Conservation (phyloP, 2,329 filamentous ascomycete species). For the Pseudogymnoascus sp. region DNA sequence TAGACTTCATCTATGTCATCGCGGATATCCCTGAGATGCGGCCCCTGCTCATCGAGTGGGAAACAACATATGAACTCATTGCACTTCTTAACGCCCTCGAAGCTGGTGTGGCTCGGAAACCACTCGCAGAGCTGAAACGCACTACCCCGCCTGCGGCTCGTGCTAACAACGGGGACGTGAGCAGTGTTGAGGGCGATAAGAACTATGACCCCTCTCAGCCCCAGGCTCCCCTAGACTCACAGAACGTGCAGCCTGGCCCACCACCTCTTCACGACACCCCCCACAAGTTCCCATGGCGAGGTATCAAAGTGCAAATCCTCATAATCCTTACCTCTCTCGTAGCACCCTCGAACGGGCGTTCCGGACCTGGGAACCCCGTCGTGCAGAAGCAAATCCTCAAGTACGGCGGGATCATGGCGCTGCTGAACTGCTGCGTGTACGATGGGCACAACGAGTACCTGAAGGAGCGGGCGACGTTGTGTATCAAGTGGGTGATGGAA, state of each 20-base stretch:
- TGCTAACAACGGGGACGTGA: slow-evolving; percentile 25
- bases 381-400: slow-evolving; percentile 84
- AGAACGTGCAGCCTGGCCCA: slow-evolving; percentile 33
- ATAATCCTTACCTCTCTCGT: slow-evolving; percentile 83
- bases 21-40: slow-evolving; percentile 80
- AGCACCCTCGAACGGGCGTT: slow-evolving; percentile 63
- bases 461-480: slow-evolving; percentile 82
- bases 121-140: slow-evolving; percentile 43
- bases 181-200: not conserved
- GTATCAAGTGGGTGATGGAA: slow-evolving; percentile 74
- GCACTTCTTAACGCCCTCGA: slow-evolving; percentile 82
- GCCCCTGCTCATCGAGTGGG: slow-evolving; percentile 80
- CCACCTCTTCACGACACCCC: slow-evolving; percentile 53
- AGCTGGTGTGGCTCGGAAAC: slow-evolving; percentile 75
- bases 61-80: slow-evolving; percentile 80
- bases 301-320: slow-evolving; percentile 87
- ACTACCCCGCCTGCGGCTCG: slow-evolving; percentile 30
- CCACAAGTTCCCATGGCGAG: slow-evolving; percentile 55
- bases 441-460: slow-evolving; percentile 93
- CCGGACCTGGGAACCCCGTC: slow-evolving; percentile 55
- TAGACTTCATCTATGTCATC: slow-evolving; percentile 86
- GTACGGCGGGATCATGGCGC: slow-evolving; percentile 75
- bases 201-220: not conserved
- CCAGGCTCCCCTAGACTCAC: slow-evolving; percentile 2
- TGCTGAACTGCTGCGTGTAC: slow-evolving; percentile 82